These are phyloP conservation scores for Tulasnella sp. DNA, from an alignment of 768 basidiomycete genomes.

Conservation along the genomic window DNA sequence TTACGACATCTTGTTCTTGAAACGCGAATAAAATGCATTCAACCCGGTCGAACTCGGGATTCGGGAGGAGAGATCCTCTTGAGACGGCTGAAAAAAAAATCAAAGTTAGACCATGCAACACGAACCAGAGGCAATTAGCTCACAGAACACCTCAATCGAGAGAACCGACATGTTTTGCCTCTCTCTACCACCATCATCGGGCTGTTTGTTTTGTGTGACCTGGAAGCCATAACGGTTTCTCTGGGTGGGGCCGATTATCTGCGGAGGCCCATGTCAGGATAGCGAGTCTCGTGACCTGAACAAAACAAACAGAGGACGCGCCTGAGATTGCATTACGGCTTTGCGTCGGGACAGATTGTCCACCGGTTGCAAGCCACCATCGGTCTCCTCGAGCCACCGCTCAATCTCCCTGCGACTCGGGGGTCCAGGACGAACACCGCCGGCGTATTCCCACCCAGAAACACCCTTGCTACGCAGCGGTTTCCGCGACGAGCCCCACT, in stretches of 20 bases:
- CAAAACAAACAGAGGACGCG: not conserved
- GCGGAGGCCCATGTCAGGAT: not conserved
- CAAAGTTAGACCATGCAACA: not conserved
- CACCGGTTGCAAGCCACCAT: constrained; percentile 18
- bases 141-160: constrained; percentile 81
- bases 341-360: constrained; percentile 17
- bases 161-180: constrained; percentile 70
- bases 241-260: constrained; percentile 74
- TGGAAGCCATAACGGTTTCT: constrained; percentile 60
- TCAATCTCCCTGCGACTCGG: constrained; percentile 51
- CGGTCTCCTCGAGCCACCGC: constrained; percentile 44
- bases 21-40: constrained; percentile 65
- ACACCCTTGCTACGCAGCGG: constrained; percentile 28
- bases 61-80: constrained; percentile 48
- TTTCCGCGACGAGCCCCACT: not conserved
- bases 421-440: constrained; percentile 36
- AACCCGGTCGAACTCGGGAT: constrained; percentile 60
- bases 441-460: constrained; percentile 76
- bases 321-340: constrained; percentile 27
- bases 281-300: constrained; percentile 18
- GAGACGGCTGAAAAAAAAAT: constrained; percentile 47
- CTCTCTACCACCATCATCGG: constrained; percentile 43
- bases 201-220: constrained; percentile 42
- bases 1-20: constrained; percentile 40
- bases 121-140: constrained; percentile 24